Evolutionary conservation across 495 filamentous ascomycete genomes (phyloP), one percentile per base, ranked within the genome.

Genomic region (Neurospora sp.): DNA sequence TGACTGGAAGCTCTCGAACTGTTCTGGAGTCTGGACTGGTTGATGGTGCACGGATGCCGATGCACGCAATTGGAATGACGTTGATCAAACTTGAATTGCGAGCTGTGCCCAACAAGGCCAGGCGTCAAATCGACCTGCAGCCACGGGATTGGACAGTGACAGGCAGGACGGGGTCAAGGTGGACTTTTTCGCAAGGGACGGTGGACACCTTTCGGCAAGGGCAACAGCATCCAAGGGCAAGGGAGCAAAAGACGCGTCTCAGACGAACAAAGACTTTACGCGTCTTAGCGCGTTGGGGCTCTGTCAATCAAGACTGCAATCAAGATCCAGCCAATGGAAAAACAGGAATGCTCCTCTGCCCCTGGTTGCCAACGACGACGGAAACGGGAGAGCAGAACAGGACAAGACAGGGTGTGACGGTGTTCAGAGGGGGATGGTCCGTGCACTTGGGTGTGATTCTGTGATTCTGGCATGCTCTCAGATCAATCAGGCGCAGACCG

Each of bases 11-110:
- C n/a, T 48, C n/a, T 7, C n/a, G 7, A n/a, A 20, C 18, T 75
- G 74, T 74, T 70, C 39, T 46, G 39, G 20, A 54, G 27, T 31
- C 76, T 78, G 77, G 1, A 73, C 74, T 76, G 62, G 69, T 73
- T 69, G 35, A 38, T 35, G 70, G 23, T 23, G 10, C 62, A 41
- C 14, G 35, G 42, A 39, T 35, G 54, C 54, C 27, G 54, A 62
- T 62, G 54, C 54, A 62, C 54, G 54, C 54, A 35, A 62, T 62
- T 31, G 54, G 54, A 62, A 62, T 62, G 54, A 62, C 54, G 54
- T 62, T 62, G 27, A 62, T 35, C 54, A 62, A 35, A n/a, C n/a
- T n/a, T n/a, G n/a, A n/a, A 62, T 9, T 62, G 27, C 54, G 27
- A 18, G 14, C 54, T 66, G 54, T 66, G 27, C 54, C 54, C 27